These are phyloP conservation scores for Tulasnella sp. DNA, from an alignment of 768 basidiomycete species.

Conservation along the genomic window DNA sequence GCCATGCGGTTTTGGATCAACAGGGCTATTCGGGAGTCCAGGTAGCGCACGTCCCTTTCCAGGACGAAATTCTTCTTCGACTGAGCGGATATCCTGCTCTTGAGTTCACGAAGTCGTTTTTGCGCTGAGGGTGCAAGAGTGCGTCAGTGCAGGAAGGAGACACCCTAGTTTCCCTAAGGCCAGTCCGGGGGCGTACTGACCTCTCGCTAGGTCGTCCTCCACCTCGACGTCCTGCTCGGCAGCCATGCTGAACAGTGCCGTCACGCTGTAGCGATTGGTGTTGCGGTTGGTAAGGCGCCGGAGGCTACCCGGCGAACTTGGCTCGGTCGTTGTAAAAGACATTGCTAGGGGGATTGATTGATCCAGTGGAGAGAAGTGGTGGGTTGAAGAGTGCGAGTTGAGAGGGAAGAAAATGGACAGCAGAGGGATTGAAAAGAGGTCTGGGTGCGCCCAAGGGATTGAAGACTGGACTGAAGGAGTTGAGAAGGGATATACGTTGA, in stretches of 20 bases:
- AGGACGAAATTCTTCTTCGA: slow-evolving; percentile 99
- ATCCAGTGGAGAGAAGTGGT: neutral
- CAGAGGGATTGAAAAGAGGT: neutral
- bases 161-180: neutral
- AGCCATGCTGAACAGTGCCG: slow-evolving; percentile 92
- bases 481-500: neutral
- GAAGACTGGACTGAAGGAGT: neutral
- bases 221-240: slow-evolving; percentile 98
- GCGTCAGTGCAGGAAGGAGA: slow-evolving; percentile 16
- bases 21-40: slow-evolving; percentile 93
- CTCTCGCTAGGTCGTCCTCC: slow-evolving; percentile 91
- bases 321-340: slow-evolving; percentile 20
- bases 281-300: slow-evolving; percentile 74
- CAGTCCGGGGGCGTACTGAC: slow-evolving; percentile 38
- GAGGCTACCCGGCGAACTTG: slow-evolving; percentile 22
- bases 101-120: slow-evolving; percentile 92
- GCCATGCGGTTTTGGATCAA: slow-evolving; percentile 99
- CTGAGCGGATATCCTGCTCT: slow-evolving; percentile 94
- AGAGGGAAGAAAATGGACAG: neutral
- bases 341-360: slow-evolving; percentile 3
- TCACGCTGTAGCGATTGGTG: slow-evolving; percentile 94
- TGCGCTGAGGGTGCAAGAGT: slow-evolving; percentile 54
- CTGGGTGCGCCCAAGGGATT: neutral
- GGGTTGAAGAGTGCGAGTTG: neutral
- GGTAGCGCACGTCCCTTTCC: slow-evolving; percentile 95